Evolutionary conservation across 108 stramenopile species (phyloP).

Genomic region (Asterionellopsis glacialis): DNA sequence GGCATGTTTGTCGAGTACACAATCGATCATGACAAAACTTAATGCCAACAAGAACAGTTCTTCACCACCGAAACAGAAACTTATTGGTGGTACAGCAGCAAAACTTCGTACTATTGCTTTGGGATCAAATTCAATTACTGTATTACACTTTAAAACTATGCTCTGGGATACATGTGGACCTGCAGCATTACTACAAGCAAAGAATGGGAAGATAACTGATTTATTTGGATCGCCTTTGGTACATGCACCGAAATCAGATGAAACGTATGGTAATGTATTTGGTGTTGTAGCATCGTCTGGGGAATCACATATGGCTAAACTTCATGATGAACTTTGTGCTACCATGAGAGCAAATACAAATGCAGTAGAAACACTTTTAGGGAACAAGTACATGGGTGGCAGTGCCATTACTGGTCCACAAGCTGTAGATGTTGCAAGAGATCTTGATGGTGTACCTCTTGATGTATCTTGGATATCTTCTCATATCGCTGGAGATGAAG

Average conservation of each 20-base stretch:
- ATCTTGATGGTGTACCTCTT: constrained; percentile 55
- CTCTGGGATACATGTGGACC: constrained; percentile 69
- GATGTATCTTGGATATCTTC: constrained; percentile 3
- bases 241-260: constrained; percentile 15
- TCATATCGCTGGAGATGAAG: neutral
- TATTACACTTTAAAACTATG: constrained; percentile 49
- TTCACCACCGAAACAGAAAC: neutral
- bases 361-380: constrained; percentile 28
- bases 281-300: constrained; percentile 50
- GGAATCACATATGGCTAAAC: constrained; percentile 15
- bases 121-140: constrained; percentile 31
- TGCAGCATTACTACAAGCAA: constrained; percentile 42
- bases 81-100: constrained; percentile 54
- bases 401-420: constrained; percentile 19
- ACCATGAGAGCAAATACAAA: constrained; percentile 34
- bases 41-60: constrained; percentile 2
- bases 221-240: constrained; percentile 59
- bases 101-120: constrained; percentile 40
- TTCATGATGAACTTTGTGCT: constrained; percentile 32
- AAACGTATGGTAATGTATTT: constrained; percentile 42
- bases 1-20: constrained; percentile 1
- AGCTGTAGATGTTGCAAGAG: constrained; percentile 55
- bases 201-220: constrained; percentile 62
- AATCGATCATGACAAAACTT: constrained; percentile 3
- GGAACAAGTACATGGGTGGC: constrained; percentile 25